Evolutionary conservation across 2,329 filamentous ascomycete genomes (phyloP), one percentile per base, ranked within the genome.

Genomic region (Nemania sp.): DNA sequence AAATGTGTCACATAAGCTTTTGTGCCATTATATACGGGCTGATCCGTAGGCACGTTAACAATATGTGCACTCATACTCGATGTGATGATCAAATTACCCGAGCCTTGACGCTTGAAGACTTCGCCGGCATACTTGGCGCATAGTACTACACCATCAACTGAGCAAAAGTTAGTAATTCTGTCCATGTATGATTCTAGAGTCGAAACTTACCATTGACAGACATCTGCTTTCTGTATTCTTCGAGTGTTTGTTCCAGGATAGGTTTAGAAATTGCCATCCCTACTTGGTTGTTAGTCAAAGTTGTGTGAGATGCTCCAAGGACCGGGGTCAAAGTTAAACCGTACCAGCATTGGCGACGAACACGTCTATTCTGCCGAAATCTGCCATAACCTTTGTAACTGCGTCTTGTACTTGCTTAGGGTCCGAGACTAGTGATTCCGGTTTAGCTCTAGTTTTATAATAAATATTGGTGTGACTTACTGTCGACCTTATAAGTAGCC

Each of bases 1-100:
- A 89, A 82, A 64, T 89, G 87, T 2, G 83, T 85, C 15, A 87
- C 81, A 26, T 82, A 86, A 0, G 86, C 86, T 73, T 89, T 88
- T 27, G 82, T 84, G 7, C 81, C 82, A 68, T 89, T 89, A 76
- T 88, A 89, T 15, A 86, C 83, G 1, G 86, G 83, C 72, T 88
- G 86, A 53, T 87, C 84, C 15, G 82, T 77, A 0, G 84, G 85
- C 1, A 85, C 83, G 61, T 86, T 87, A 70, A 86, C 85, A 45
- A 86, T 82, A 64, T 83, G 80, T 0, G 74, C 84, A 59, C 81
- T 84, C 80, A 87, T 86, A 61, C 68, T 71, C 22, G 72, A 69
- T 22, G 73, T 72, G 53, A 72, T 67, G 63, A 73, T 79, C 74
- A 72, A 54, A 26, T 70, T 71, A 3, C 70, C 70, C 0, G 66